Percentiles rank a stretch among this genome's conserved stretches.
phyloP scores from a whole-genome alignment of 768 basidiomycete species.

The Kwoniella bestiolae region DNA sequence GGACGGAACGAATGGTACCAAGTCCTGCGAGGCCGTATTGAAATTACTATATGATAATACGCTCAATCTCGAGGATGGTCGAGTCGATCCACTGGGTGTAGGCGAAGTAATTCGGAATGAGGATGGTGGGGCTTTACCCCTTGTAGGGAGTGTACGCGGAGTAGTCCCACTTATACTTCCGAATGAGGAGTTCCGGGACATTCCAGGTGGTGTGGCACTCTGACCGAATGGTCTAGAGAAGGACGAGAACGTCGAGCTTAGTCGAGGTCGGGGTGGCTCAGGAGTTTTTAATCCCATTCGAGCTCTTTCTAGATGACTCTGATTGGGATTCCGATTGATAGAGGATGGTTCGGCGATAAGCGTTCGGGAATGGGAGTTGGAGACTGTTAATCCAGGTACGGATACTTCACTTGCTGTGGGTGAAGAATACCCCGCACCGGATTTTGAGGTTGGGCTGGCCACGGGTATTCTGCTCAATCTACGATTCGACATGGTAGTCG shows the following conservation, averaged over 20 bases:
- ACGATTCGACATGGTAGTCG: constrained; percentile 4
- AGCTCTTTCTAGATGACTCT: constrained; percentile 14
- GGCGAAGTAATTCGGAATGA: constrained; percentile 43
- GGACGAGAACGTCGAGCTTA: constrained; percentile 17
- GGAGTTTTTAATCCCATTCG: constrained; percentile 21
- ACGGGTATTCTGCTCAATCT: constrained; percentile 23
- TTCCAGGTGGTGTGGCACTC: constrained; percentile 10
- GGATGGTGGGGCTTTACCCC: constrained; percentile 33
- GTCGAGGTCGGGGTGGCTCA: constrained; percentile 10
- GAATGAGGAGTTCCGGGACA: not conserved
- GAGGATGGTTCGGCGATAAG: constrained; percentile 12
- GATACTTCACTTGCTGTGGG: not conserved
- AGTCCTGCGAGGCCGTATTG: constrained; percentile 8
- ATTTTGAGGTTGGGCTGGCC: constrained; percentile 8
- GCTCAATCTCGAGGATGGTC: constrained; percentile 34
- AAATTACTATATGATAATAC: constrained; percentile 19
- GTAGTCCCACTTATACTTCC: constrained; percentile 1
- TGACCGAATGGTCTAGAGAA: constrained; percentile 5
- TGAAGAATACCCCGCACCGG: not conserved
- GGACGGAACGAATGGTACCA: constrained; percentile 39
- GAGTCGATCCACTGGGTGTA: constrained; percentile 28
- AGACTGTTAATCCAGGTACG: constrained; percentile 18
- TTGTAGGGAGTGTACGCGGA: constrained; percentile 5
- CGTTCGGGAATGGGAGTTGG: constrained; percentile 23
- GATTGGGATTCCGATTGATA: constrained; percentile 4